Conservation (phyloP, 202 grass and related monocot genomes). For the Tripidium arundinaceum region DNA sequence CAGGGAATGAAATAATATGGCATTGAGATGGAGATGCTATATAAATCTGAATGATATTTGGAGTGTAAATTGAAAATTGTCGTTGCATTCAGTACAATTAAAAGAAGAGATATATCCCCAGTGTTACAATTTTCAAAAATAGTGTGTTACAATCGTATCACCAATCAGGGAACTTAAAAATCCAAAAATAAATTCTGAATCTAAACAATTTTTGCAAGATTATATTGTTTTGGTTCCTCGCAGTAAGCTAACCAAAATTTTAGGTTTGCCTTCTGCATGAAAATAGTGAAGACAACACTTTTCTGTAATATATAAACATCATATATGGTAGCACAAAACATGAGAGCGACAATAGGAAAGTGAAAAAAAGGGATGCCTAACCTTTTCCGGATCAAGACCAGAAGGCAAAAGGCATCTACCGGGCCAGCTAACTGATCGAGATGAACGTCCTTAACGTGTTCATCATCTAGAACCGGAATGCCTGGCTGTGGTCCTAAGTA, state of each 20-base stretch:
- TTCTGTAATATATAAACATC: background rate
- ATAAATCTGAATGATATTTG: background rate
- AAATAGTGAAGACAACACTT: background rate
- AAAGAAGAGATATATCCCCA: background rate
- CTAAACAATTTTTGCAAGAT: background rate
- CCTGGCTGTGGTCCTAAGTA: constrained; percentile 71
- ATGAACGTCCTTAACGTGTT: constrained; percentile 38
- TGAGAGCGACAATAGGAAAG: background rate
- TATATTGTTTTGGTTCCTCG: background rate
- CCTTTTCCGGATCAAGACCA: constrained; percentile 84
- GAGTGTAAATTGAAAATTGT: background rate
- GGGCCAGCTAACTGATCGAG: constrained; percentile 60
- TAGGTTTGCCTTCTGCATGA: background rate
- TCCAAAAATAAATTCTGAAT: background rate
- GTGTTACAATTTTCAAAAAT: background rate
- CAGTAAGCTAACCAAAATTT: background rate
- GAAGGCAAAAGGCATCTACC: constrained; percentile 67
- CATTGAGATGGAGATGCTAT: background rate
- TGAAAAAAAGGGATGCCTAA: constrained; percentile 2
- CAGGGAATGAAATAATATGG: background rate
- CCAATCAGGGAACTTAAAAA: background rate
- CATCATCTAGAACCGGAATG: constrained; percentile 50
- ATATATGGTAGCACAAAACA: background rate
- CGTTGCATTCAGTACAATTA: background rate
- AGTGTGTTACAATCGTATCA: background rate